Conservation (phyloP, 495 filamentous ascomycete genomes). For the Aspergillus cavernicola region DNA sequence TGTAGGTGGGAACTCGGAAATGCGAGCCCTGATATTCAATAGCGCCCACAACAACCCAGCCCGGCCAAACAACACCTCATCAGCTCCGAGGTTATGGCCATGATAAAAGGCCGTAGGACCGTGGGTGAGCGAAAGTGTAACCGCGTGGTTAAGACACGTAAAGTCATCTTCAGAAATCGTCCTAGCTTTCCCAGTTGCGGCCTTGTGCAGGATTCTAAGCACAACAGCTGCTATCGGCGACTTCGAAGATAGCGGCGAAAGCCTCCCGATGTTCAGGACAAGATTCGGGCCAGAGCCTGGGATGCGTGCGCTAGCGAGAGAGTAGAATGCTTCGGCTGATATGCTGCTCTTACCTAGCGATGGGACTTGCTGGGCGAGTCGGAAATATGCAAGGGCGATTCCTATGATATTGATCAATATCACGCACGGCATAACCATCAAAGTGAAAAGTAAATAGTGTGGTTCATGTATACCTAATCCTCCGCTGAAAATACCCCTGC, state of each 20-base stretch:
- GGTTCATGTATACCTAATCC: background rate
- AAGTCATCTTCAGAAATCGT: conserved; percentile 24
- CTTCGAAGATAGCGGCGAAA: conserved; percentile 32
- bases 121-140: conserved; percentile 32
- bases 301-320: conserved; percentile 7
- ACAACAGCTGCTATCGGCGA: conserved; percentile 28
- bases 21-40: conserved; percentile 31
- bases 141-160: conserved; percentile 25
- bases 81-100: conserved; percentile 32
- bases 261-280: conserved; percentile 24
- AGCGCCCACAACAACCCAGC: conserved; percentile 42
- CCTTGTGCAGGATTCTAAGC: conserved; percentile 13
- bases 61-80: conserved; percentile 43
- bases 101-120: conserved; percentile 27
- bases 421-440: too few species aligned
- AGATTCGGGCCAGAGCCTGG: background rate
- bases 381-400: conserved; percentile 4
- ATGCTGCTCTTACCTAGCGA: background rate
- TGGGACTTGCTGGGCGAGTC: conserved; percentile 1
- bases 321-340: background rate
- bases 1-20: conserved; percentile 16
- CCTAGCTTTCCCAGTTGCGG: conserved; percentile 20
- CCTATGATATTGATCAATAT: background rate
- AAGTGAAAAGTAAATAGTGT: background rate
- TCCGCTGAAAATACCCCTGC: conserved; percentile 6